phyloP scores from a whole-genome alignment of 148 eudicot genomes.

The Dysphania ambrosioides region DNA sequence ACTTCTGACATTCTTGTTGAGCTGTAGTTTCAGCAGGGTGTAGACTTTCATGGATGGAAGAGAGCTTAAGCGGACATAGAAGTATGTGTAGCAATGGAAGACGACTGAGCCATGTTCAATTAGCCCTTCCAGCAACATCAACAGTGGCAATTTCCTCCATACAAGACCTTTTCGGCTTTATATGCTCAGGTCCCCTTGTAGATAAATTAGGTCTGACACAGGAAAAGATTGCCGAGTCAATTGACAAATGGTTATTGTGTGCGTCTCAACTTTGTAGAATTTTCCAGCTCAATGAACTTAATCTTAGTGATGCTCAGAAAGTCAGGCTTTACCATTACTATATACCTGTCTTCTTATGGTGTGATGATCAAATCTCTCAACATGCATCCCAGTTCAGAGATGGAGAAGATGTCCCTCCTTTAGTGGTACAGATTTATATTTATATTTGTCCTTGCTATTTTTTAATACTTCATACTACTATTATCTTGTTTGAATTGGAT shows the following conservation, averaged over 20 bases:
- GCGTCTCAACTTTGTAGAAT: constrained; percentile 71
- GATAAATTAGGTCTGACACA: constrained; percentile 56
- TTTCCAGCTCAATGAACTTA: constrained; percentile 71
- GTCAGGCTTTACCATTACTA: constrained; percentile 86
- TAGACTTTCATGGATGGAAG: constrained; percentile 59
- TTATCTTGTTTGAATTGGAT: background rate
- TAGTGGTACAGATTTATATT: constrained; percentile 54
- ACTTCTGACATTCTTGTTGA: constrained; percentile 7
- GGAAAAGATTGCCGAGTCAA: constrained; percentile 68
- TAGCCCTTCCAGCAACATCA: constrained; percentile 42
- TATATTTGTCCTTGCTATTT: background rate
- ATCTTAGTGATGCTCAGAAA: constrained; percentile 72
- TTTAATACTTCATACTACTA: too few relatives aligned
- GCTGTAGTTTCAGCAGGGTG: constrained; percentile 39
- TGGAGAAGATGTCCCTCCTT: constrained; percentile 78
- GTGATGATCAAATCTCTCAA: constrained; percentile 70
- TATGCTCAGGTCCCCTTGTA: constrained; percentile 87
- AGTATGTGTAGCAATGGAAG: constrained; percentile 34
- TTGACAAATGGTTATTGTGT: constrained; percentile 74
- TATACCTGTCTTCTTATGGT: constrained; percentile 91
- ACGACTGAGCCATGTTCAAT: constrained; percentile 40
- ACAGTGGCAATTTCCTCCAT: constrained; percentile 59
- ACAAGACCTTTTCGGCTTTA: constrained; percentile 71
- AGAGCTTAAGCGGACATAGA: constrained; percentile 29
- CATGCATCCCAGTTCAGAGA: constrained; percentile 66